phyloP scores from a whole-genome alignment of 192 early-diverging fungal genomes.

The Umbelopsis vinacea region DNA sequence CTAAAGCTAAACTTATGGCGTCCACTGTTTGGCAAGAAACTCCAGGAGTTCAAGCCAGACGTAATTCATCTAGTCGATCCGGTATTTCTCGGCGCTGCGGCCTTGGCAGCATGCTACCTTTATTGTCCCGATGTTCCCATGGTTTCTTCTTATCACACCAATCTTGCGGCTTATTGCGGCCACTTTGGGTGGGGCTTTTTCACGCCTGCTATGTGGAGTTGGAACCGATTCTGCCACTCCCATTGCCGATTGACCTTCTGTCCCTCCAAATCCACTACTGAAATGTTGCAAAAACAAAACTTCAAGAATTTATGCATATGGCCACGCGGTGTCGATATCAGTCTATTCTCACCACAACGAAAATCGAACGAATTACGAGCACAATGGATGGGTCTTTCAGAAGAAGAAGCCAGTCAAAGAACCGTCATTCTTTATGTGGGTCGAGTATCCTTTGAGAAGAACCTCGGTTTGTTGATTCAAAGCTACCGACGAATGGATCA shows the following conservation, averaged over 20 bases:
- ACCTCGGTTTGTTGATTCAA: constrained; percentile 35
- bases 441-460: constrained; percentile 43
- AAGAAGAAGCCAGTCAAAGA: constrained; percentile 25
- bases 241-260: constrained; percentile 27
- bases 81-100: constrained; percentile 35
- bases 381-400: constrained; percentile 27
- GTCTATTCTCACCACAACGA: constrained; percentile 29
- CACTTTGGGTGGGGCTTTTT: constrained; percentile 40
- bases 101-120: neutral
- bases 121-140: constrained; percentile 29
- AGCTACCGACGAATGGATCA: constrained; percentile 39
- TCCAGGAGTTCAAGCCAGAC: constrained; percentile 35
- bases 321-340: constrained; percentile 40
- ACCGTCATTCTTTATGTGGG: constrained; percentile 37
- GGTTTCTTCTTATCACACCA: constrained; percentile 41
- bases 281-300: constrained; percentile 30
- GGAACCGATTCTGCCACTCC: constrained; percentile 37
- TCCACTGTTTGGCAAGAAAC: constrained; percentile 28
- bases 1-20: constrained; percentile 41
- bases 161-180: constrained; percentile 35
- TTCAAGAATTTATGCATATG: constrained; percentile 34
- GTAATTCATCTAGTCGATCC: constrained; percentile 43
- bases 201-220: constrained; percentile 36
- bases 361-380: constrained; percentile 29
- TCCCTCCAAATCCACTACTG: constrained; percentile 33